Conservation (phyloP, 1,284 basidiomycete species). For the Bjerkandera adusta region DNA sequence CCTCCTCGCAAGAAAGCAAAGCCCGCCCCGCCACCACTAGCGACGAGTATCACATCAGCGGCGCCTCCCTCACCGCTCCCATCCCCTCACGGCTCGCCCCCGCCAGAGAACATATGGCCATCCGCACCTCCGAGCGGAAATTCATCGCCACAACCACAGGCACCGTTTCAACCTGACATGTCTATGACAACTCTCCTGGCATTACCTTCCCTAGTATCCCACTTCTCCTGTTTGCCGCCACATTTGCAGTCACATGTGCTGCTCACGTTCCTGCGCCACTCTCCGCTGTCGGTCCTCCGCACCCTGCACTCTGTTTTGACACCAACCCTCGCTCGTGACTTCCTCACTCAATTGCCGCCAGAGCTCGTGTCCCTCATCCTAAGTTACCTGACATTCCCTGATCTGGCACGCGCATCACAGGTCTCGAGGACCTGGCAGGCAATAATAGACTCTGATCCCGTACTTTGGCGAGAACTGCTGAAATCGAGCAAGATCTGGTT, state of each 20-base stretch:
- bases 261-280: slow-evolving; percentile 80
- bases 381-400: slow-evolving; percentile 72
- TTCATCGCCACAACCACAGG: slow-evolving; percentile 62
- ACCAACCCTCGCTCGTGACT: slow-evolving; percentile 84
- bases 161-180: slow-evolving; percentile 76
- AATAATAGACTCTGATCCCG: slow-evolving; percentile 81
- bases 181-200: slow-evolving; percentile 76
- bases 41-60: slow-evolving; percentile 55
- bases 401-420: slow-evolving; percentile 75
- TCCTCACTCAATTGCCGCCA: slow-evolving; percentile 80
- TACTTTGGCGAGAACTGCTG: slow-evolving; percentile 82
- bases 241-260: slow-evolving; percentile 83
- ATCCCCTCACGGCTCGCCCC: slow-evolving; percentile 78
- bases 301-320: slow-evolving; percentile 81
- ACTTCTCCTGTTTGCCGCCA: slow-evolving; percentile 71
- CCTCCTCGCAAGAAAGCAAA: slow-evolving; percentile 78
- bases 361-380: slow-evolving; percentile 83
- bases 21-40: slow-evolving; percentile 53
- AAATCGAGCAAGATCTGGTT: slow-evolving; percentile 82
- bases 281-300: slow-evolving; percentile 79
- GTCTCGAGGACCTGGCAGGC: slow-evolving; percentile 82
- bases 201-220: slow-evolving; percentile 71
- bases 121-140: slow-evolving; percentile 74
- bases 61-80: slow-evolving; percentile 81
- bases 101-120: slow-evolving; percentile 69